Evolutionary conservation across 2,329 filamentous ascomycete genomes (phyloP), one percentile per base, ranked within the genome.

Genomic region (Fusarium anguioides): DNA sequence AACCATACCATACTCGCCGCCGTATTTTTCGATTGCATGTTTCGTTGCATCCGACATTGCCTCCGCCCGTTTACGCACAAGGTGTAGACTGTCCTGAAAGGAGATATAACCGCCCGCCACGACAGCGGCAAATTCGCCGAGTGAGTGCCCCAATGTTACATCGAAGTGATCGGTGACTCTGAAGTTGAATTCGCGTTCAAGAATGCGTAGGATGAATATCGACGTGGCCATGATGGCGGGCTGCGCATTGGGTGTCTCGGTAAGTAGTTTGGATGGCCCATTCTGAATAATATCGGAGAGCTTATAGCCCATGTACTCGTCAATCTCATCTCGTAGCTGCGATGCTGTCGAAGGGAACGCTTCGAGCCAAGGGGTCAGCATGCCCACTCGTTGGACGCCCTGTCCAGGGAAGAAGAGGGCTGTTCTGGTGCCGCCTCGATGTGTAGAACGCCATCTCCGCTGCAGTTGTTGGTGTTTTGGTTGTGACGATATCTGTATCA

Each of bases 161-260:
- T 97, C 92, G 40, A 94, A 89, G 60, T 90, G 85, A 55, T 91
- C 87, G 10, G 82, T 79, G 8, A 89, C 86, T 57, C 87, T 83
- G 80, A 97, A 97, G 37, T 86, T 88, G 75, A 95, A 97, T 69
- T 97, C 92, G 63, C 87, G 83, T 81, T 97, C 93, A 66, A 98
- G 85, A 61, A 97, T 89, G 55, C 92, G 90, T 53, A 97, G 85
- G 74, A 97, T 96, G 60, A 97, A 86, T 75, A 97, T 89, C 26
- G 93, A 96, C 6, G 93, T 96, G 15, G 94, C 93, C 93, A 98
- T 97, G 78, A 97, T 97, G 72, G 95, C 94, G 3, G 95, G 95
- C 78, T 98, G 95, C 6, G 95, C 92, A 76, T 97, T 94, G 68
- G 91, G 88, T 6, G 95, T 97, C 57, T 88, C 86, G 37, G 92